phyloP scores from a whole-genome alignment of 768 basidiomycete genomes.

The Boletus edulis region DNA sequence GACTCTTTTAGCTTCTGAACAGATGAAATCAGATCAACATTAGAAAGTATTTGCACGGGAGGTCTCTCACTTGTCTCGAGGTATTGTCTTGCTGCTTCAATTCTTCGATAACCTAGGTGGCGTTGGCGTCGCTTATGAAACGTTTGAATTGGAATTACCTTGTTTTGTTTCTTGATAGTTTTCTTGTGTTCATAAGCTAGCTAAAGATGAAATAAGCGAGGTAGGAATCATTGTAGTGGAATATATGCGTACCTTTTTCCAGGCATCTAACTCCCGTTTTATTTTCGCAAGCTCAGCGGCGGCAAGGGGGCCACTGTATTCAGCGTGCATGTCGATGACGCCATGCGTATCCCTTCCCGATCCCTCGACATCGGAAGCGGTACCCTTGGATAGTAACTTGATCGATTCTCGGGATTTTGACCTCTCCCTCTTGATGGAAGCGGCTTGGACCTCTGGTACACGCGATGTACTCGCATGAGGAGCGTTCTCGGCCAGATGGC shows the following conservation, averaged over 20 bases:
- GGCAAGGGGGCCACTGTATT: conserved; percentile 37
- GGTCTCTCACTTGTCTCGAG: conserved; percentile 36
- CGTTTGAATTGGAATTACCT: conserved; percentile 37
- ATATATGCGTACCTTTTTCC: conserved; percentile 42
- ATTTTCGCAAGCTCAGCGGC: conserved; percentile 51
- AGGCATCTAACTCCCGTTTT: conserved; percentile 53
- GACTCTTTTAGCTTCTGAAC: conserved; percentile 44
- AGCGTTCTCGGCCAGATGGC: conserved; percentile 20
- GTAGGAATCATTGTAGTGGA: background rate
- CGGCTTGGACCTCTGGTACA: background rate
- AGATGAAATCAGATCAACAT: background rate
- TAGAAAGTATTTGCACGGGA: background rate
- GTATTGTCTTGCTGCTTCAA: conserved; percentile 41
- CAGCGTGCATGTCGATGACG: conserved; percentile 14
- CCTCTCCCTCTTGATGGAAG: conserved; percentile 27
- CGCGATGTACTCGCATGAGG: conserved; percentile 9
- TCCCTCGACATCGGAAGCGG: conserved; percentile 28
- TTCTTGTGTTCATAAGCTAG: conserved; percentile 48
- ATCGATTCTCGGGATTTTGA: conserved; percentile 37
- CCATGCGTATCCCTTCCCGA: conserved; percentile 22
- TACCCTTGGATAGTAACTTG: conserved; percentile 20
- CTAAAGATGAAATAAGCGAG: conserved; percentile 19
- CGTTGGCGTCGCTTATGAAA: conserved; percentile 1
- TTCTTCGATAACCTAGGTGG: conserved; percentile 50
- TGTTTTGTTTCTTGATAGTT: conserved; percentile 50